Conservation (phyloP, 208 protist genomes). For the Entamoeba histolytica region DNA sequence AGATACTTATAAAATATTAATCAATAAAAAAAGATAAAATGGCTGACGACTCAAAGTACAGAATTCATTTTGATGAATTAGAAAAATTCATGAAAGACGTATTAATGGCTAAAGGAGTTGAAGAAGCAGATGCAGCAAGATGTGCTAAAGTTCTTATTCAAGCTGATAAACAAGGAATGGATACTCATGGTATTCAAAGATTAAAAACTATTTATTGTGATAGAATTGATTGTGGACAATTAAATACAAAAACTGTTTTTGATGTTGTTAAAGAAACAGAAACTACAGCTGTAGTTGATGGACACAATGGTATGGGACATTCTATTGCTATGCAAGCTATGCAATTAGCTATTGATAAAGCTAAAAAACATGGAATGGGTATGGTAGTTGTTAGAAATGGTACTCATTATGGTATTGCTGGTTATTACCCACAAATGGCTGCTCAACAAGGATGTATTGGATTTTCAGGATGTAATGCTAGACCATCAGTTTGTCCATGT, state of each 20-base stretch:
- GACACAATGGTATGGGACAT: slow-evolving; percentile 33
- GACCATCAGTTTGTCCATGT: slow-evolving; percentile 26
- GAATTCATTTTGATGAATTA: slow-evolving; percentile 4
- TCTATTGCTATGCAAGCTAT: slow-evolving; percentile 17
- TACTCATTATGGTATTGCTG: slow-evolving; percentile 34
- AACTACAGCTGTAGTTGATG: slow-evolving; percentile 33
- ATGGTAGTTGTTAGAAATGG: slow-evolving; percentile 31
- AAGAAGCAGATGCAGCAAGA: not conserved
- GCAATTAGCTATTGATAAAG: slow-evolving; percentile 37
- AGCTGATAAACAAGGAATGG: slow-evolving; percentile 28
- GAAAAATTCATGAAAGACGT: slow-evolving; percentile 11
- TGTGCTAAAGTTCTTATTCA: slow-evolving; percentile 25
- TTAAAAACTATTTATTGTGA: slow-evolving; percentile 28
- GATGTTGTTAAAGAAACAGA: slow-evolving; percentile 28
- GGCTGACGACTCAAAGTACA: not conserved
- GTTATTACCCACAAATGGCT: slow-evolving; percentile 26
- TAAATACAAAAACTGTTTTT: slow-evolving; percentile 13
- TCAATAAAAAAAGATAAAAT: too few relatives aligned
- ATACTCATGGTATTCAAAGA: slow-evolving; percentile 31
- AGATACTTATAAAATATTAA: too few relatives aligned
- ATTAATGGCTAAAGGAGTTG: not conserved
- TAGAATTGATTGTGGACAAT: slow-evolving; percentile 11
- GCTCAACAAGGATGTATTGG: slow-evolving; percentile 22
- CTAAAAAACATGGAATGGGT: slow-evolving; percentile 19
- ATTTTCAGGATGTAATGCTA: slow-evolving; percentile 28